Conservation (phyloP, 1,284 basidiomycete genomes). For the Erythrobasidium hasegawianum region DNA sequence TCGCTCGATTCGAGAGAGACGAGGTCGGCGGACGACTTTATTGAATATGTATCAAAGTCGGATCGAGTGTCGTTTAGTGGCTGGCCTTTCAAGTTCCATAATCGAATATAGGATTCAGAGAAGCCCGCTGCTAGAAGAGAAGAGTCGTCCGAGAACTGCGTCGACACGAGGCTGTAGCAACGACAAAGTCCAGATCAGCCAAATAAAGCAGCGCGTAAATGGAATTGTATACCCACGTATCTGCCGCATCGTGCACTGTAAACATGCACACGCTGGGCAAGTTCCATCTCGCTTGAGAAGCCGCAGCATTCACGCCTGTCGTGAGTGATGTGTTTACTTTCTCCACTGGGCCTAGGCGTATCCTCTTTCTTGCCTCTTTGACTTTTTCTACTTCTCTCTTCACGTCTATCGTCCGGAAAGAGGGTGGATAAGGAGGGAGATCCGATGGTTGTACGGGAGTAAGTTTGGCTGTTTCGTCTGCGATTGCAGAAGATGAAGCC, state of each 20-base stretch:
- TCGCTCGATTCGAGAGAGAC: constrained; percentile 1
- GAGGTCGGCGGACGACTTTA: constrained; percentile 63
- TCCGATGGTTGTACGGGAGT: constrained; percentile 56
- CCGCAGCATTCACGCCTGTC: constrained; percentile 12
- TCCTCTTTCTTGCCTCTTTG: constrained; percentile 82
- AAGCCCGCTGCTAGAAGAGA: constrained; percentile 96
- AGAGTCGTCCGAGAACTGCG: constrained; percentile 83
- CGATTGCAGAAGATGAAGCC: background rate
- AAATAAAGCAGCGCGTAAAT: too few relatives aligned
- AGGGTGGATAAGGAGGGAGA: constrained; percentile 69
- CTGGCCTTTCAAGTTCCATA: constrained; percentile 95
- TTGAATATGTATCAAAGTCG: constrained; percentile 64
- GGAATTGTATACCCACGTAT: constrained; percentile 62
- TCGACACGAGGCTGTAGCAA: constrained; percentile 80
- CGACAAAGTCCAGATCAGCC: too few relatives aligned
- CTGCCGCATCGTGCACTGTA: constrained; percentile 82
- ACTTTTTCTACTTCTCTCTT: constrained; percentile 86
- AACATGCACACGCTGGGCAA: constrained; percentile 84
- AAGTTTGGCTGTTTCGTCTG: constrained; percentile 18
- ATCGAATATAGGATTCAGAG: constrained; percentile 86
- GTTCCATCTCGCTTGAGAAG: constrained; percentile 29
- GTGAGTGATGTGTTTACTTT: constrained; percentile 32
- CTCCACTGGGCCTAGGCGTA: constrained; percentile 72
- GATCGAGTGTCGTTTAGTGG: constrained; percentile 72
- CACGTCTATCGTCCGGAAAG: constrained; percentile 82